Base-by-base conservation (phyloP, 83 land plant species). In the Isoetes engelmannii region DNA sequence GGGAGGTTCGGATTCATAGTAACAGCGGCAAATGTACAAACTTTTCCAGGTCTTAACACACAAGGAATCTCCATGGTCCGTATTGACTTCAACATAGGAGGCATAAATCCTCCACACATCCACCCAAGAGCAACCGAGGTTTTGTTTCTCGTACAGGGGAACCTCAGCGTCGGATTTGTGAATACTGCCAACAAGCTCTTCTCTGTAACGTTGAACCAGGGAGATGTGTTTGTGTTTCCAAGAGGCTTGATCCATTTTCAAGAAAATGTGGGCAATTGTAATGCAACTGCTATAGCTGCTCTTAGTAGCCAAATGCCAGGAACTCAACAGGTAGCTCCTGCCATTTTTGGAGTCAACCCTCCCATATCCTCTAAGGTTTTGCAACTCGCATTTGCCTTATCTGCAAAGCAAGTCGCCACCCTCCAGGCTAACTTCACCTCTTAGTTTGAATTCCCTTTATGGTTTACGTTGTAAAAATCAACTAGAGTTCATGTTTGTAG, bases 111-210 rank as follows among this genome's bases (percentile, higher is more conserved):
- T 3, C 81, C 74, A 4, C 88, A 85, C 62, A 19, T 57, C 57
- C 88, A 85, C 69, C 88, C 85, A 4, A 54, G 88, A 45, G 81
- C 83, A 63, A 67, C 85, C 9, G 88, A 85, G 69, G 68, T 83
- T 5, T 42, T 75, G 55, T 21, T 73, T 4, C 4, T 77, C 28
- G 43, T 72, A 4, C 7, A 64, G 13, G 83, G 88, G 0, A 10
- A 7, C 0, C 44, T 85, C 0, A 8, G 51, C 4, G 85, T 78
- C 6, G 88, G 88, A 21, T 80, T 85, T 15, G 83, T 82, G 6
- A 81, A 77, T 72, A 75, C 83, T 19, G 28, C 75, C 45, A 80
- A 77, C 74, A 72, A 70, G 37, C 67, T 78, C 5, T 80, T 69
- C 55, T 44, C 72, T 2, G 63, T 70, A 4, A 17, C 5, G 5